Evolutionary conservation across 176 grass and related monocot species (phyloP).

Genomic region (Oryza longistaminata): DNA sequence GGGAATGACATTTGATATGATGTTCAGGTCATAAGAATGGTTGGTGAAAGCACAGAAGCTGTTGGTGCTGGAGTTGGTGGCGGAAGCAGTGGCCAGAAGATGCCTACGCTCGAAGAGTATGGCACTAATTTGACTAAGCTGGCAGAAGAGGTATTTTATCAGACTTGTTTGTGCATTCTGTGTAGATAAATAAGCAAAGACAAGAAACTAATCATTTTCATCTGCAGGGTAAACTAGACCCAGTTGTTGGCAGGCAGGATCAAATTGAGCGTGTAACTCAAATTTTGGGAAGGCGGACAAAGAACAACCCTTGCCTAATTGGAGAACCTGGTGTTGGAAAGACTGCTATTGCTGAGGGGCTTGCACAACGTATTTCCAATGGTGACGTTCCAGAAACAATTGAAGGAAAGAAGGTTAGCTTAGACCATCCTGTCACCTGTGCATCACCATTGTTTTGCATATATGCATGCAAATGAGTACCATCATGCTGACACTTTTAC

Average conservation of each 20-base stretch:
- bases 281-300: constrained; percentile 91
- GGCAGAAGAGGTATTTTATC: constrained; percentile 79
- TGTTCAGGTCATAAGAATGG: constrained; percentile 94
- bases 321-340: constrained; percentile 98
- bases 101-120: constrained; percentile 98
- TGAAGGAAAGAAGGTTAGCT: constrained; percentile 94
- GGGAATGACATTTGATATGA: constrained; percentile 16
- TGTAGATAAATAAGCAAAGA: not conserved
- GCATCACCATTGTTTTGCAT: not conserved
- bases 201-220: constrained; percentile 1
- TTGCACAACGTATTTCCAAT: constrained; percentile 87
- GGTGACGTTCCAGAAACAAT: constrained; percentile 99
- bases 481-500: not conserved
- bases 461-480: constrained; percentile 23
- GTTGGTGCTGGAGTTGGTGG: constrained; percentile 93
- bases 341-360: constrained; percentile 92
- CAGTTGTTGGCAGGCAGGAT: constrained; percentile 80
- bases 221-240: constrained; percentile 91
- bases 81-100: constrained; percentile 89
- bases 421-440: not conserved
- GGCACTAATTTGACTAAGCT: constrained; percentile 99
- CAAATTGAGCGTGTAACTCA: constrained; percentile 98
- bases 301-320: constrained; percentile 97
- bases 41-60: constrained; percentile 94
- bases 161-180: not conserved